Evolutionary conservation across 441 rosid species (phyloP).

Genomic region (Aleurites moluccanus): DNA sequence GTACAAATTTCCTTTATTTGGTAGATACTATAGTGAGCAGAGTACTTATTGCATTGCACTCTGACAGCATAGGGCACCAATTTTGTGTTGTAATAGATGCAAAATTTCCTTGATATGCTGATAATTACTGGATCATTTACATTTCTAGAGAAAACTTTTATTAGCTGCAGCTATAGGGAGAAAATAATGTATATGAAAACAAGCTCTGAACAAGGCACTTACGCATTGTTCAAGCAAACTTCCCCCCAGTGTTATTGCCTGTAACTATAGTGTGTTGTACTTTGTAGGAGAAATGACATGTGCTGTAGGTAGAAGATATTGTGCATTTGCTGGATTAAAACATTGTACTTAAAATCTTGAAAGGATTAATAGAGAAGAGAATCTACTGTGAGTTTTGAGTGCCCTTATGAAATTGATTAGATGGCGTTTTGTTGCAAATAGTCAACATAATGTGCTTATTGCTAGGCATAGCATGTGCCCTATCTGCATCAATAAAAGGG

Average conservation of each 20-base stretch:
- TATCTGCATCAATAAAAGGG: not conserved
- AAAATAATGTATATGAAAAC: not conserved
- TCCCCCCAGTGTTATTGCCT: not conserved
- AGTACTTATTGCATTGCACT: not conserved
- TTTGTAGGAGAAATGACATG: not conserved
- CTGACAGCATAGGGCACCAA: not conserved
- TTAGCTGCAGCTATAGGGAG: not conserved
- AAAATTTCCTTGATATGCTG: not conserved
- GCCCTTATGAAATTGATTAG: not conserved
- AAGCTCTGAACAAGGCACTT: not conserved
- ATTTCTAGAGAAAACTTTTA: slow-evolving; percentile 9
- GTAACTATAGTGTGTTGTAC: not conserved
- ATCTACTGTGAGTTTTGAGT: not conserved
- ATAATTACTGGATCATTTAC: not conserved
- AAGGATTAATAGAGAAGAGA: not conserved
- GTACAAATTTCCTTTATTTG: not conserved
- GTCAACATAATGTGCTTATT: not conserved
- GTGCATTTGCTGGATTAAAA: not conserved
- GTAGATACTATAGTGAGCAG: not conserved
- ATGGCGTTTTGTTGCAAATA: not conserved
- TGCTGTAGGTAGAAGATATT: no score
- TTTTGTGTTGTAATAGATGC: not conserved
- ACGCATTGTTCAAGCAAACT: not conserved
- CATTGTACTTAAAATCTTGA: not conserved
- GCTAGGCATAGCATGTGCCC: not conserved